Evolutionary conservation across 148 eudicot species (phyloP), one percentile per base, ranked within the genome.

Genomic region (Pharnaceum exiguum): DNA sequence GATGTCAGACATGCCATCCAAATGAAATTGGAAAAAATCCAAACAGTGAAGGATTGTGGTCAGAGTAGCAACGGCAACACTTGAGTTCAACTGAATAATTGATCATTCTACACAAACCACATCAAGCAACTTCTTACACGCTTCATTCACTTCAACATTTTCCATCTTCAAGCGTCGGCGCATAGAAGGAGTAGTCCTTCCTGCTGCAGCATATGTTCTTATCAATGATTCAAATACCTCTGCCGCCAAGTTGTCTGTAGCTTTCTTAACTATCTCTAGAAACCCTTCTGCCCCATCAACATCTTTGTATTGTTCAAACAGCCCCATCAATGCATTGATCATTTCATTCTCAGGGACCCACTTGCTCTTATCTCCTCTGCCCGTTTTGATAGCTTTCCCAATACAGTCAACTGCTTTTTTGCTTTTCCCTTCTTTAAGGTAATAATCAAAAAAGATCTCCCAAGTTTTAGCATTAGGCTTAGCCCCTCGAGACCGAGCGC

Each of bases 381-480:
- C 90, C 18, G 26, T 51, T 29, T 84, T 35, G 29, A 83, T 70
- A 18, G 95, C 96, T 17, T 80, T 82, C 19, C 74, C 76, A 32
- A 88, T 37, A 42, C 98, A 88, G 11, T 74, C 53, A 7, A 83
- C 76, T 1, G 85, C 90, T 44, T 72, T 28, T 61, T 83, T 74
- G 13, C 74, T 62, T 21, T 88, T 80, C 39, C 80, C 85, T 17
- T 74, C 74, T 54, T 76, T 76, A 45, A 87, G 65, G 67, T 93
- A 64, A 47, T 85, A 70, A 29, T 93, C 81, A 37, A 88, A 32
- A 51, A 83, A 88, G 64, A 85, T 82, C 69, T 85, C 95, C 86
- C 86, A 93, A 3, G 96, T 93, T 71, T 83, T 93, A 40, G 95
- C 96, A 71, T 93, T 93, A 28, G 98, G 77, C 48, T 81, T 75